Percentiles rank a stretch among this genome's conserved stretches.
Conservation (phyloP, 208 protist species). For the Polymyxa betae region DNA sequence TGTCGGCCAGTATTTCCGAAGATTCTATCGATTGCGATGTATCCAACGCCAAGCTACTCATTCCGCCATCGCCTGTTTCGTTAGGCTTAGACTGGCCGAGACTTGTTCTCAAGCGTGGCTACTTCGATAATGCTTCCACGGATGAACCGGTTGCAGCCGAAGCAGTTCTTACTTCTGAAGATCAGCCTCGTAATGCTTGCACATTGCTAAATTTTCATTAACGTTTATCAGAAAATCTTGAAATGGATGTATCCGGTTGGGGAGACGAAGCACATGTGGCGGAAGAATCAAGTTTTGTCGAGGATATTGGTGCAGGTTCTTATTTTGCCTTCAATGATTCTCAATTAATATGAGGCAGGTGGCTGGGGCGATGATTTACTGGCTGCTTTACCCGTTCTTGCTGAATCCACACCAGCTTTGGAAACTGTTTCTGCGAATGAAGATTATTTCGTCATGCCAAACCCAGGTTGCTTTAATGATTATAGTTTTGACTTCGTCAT, state of each 20-base stretch:
- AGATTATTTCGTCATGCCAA: conserved; percentile 49
- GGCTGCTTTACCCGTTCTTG: background rate
- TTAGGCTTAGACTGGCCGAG: background rate
- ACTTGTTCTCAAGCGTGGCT: background rate
- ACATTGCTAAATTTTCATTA: background rate
- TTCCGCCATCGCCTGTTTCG: background rate
- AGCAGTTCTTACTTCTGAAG: too few relatives aligned
- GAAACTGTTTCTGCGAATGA: background rate
- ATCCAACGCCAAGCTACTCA: background rate
- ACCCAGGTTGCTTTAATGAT: too few relatives aligned
- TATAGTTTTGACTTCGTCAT: background rate
- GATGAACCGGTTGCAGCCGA: background rate
- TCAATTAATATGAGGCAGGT: too few relatives aligned
- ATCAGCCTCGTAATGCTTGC: too few relatives aligned
- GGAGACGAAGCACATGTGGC: background rate
- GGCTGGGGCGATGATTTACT: conserved; percentile 43
- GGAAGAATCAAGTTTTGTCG: background rate
- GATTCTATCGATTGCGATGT: background rate
- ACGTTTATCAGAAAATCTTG: background rate
- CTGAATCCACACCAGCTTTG: background rate
- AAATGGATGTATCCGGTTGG: background rate
- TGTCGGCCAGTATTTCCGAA: background rate
- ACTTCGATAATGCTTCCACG: background rate
- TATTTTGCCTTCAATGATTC: too few relatives aligned
- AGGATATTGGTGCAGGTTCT: background rate